Evolutionary conservation across 768 basidiomycete genomes (phyloP).

Genomic region (Rhodotorula graminis): DNA sequence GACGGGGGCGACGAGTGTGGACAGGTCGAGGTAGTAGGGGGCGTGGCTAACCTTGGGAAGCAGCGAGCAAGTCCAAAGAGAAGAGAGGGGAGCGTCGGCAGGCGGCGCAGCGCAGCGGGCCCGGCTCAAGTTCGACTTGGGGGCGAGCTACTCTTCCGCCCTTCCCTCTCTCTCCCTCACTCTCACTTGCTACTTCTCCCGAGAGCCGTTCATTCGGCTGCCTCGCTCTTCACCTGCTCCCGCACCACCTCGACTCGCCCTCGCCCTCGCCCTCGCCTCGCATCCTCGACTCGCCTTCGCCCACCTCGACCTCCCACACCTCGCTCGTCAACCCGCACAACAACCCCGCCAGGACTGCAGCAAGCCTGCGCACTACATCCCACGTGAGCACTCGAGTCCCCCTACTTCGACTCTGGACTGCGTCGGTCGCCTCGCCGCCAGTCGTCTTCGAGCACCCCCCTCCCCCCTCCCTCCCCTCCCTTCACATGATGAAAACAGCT

Average conservation of each 20-base stretch:
- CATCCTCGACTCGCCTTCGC: too few relatives aligned
- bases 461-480: not conserved
- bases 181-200: not conserved
- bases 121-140: not conserved
- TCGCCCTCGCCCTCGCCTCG: not conserved
- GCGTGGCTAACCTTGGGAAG: not conserved
- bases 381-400: too few relatives aligned
- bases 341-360: not conserved
- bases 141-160: too few relatives aligned
- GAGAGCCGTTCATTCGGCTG: slow-evolving; percentile 19
- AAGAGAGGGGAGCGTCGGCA: not conserved
- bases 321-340: not conserved
- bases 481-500: slow-evolving; percentile 32
- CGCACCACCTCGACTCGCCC: too few relatives aligned
- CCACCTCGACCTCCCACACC: not conserved
- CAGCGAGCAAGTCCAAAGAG: not conserved
- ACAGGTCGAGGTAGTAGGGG: too few relatives aligned
- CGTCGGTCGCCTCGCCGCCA: too few relatives aligned
- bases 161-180: not conserved
- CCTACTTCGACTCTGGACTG: too few relatives aligned
- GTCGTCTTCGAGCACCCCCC: not conserved
- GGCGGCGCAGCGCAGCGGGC: too few relatives aligned
- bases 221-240: not conserved
- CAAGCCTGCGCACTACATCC: too few relatives aligned
- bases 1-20: too few relatives aligned